Evolutionary conservation across 495 filamentous ascomycete genomes (phyloP), one percentile per base, ranked within the genome.

Genomic region (Penicillium pancosmium): DNA sequence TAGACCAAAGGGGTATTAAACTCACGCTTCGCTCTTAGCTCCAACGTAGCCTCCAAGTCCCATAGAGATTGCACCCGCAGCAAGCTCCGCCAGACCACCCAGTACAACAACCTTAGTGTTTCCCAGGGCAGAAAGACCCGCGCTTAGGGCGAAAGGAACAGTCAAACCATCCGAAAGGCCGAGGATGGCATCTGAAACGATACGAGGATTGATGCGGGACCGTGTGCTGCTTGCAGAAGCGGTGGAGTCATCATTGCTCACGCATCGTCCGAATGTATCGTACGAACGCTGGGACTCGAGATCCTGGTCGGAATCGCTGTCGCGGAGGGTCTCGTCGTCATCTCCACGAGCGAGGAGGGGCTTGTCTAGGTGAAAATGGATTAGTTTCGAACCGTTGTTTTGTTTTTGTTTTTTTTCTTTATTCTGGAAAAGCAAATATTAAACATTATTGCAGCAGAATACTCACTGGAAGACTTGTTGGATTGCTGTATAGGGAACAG

Each of bases 11-110:
- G 5, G 9, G 12, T 11, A 27, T 5, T 48, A n/a, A 27, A 77
- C 81, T 69, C 74, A 88, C 79, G 74, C 77, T 77, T 92, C 89
- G 59, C 86, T 86, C 66, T 85, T 85, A 0, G 89, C 87, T 2
- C 87, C 87, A 3, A 93, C 81, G 52, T 84, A 75, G 27, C 82
- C 82, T 27, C 82, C 82, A 18, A 84, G 58, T 1, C 81, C 82
- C 81, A 84, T 84, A 25, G 80, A 82, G 47, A 85, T 79, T 8
- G 81, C 81, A 40, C 82, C 82, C 0, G 82, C 82, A 27, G 79
- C 74, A 23, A 85, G 62, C 69, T 85, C 82, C 2, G 82, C 82
- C 11, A 85, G 59, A 11, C 82, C 82, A 44, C 80, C 82, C 23
- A 82, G 68, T 25, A 84, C 76, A 13, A 85, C 82, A 1, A 83